These are phyloP conservation scores for Leptosphaerulina australis DNA, from an alignment of 2,329 filamentous ascomycete genomes.

Conservation along the genomic window DNA sequence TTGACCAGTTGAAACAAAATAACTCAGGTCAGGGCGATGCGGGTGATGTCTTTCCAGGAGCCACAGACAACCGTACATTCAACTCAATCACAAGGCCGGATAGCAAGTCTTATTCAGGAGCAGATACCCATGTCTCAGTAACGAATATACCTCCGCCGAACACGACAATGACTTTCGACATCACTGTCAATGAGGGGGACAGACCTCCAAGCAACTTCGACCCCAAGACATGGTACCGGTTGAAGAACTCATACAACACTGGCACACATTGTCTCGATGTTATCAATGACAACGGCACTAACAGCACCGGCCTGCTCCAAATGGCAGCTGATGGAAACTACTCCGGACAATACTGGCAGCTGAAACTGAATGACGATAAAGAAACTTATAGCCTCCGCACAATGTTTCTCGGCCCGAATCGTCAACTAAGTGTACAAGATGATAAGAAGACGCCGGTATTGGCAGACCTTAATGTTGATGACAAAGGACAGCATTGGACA, in stretches of 20 bases:
- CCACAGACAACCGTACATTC: constrained; percentile 22
- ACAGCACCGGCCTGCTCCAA: constrained; percentile 22
- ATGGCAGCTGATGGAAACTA: constrained; percentile 26
- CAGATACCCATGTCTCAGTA: constrained; percentile 27
- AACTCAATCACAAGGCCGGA: constrained; percentile 23
- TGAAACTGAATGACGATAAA: constrained; percentile 22
- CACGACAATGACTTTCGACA: constrained; percentile 29
- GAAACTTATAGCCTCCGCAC: constrained; percentile 27
- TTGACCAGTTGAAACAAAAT: constrained; percentile 22
- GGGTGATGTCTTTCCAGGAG: constrained; percentile 29
- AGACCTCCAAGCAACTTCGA: constrained; percentile 20
- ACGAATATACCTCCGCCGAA: constrained; percentile 23
- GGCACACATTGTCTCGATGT: constrained; percentile 27
- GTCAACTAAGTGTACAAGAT: constrained; percentile 25
- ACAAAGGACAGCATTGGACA: constrained; percentile 26
- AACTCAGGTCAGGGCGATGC: constrained; percentile 23
- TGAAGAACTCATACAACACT: constrained; percentile 28
- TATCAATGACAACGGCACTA: constrained; percentile 27
- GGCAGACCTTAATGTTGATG: too few relatives aligned
- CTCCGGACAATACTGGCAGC: constrained; percentile 35
- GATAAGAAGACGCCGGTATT: constrained; percentile 30
- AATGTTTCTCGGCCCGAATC: constrained; percentile 28
- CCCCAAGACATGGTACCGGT: constrained; percentile 28
- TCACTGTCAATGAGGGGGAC: constrained; percentile 24
- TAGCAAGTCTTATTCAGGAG: constrained; percentile 26